phyloP scores from a whole-genome alignment of 805 yeast species.

The Candida lessepsii region DNA sequence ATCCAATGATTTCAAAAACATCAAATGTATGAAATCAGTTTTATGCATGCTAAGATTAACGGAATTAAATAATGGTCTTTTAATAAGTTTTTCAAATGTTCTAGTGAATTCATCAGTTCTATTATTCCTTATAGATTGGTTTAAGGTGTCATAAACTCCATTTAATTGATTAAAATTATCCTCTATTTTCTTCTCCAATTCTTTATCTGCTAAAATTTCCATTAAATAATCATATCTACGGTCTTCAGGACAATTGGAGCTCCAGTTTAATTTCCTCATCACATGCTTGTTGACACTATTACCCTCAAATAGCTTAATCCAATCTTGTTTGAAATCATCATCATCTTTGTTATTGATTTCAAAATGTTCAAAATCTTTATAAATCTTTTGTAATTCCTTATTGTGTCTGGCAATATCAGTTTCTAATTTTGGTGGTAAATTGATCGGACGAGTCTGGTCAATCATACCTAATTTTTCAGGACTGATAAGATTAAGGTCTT shows the following conservation, averaged over 20 bases:
- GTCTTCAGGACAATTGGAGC: constrained; percentile 28
- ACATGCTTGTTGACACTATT: constrained; percentile 27
- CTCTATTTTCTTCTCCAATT: constrained; percentile 17
- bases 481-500: constrained; percentile 60
- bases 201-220: constrained; percentile 22
- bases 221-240: constrained; percentile 29
- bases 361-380: constrained; percentile 35
- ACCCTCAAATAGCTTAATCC: constrained; percentile 19
- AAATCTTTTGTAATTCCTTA: constrained; percentile 48
- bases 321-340: constrained; percentile 10
- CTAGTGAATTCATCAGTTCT: constrained; percentile 36
- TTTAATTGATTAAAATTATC: constrained; percentile 21
- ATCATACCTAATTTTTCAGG: constrained; percentile 54
- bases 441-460: constrained; percentile 65
- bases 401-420: constrained; percentile 57
- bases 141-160: constrained; percentile 23
- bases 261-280: constrained; percentile 39
- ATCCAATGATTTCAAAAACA: constrained; percentile 38
- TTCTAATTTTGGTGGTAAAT: constrained; percentile 65
- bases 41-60: constrained; percentile 17
- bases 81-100: constrained; percentile 22
- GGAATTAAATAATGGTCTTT: constrained; percentile 32
- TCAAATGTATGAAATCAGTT: constrained; percentile 27
- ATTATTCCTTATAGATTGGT: constrained; percentile 26
- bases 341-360: constrained; percentile 8